Evolutionary conservation across 495 filamentous ascomycete species (phyloP).

Genomic region (Aspergillus kassunensis): DNA sequence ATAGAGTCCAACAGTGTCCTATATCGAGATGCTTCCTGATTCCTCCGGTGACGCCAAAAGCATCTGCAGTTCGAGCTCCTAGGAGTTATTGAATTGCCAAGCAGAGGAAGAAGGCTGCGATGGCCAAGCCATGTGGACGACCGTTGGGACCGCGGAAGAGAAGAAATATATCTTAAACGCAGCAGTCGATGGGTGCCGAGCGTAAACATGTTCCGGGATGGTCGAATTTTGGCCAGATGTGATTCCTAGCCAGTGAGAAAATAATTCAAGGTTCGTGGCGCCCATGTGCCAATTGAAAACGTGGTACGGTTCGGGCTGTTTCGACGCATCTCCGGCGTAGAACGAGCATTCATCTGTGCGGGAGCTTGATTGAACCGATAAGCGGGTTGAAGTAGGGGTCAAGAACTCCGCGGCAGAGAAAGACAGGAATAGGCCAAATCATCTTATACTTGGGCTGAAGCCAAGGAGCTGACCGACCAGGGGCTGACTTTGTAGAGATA

Average conservation of each 20-base stretch:
- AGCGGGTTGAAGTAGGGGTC: background rate
- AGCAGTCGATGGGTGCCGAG: background rate
- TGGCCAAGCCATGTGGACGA: background rate
- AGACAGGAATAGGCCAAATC: background rate
- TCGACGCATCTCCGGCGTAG: background rate
- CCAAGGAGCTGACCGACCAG: slow-evolving; percentile 1
- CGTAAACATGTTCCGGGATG: background rate
- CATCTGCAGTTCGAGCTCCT: background rate
- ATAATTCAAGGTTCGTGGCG: background rate
- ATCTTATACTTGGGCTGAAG: background rate
- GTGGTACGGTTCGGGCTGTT: background rate
- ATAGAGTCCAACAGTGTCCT: background rate
- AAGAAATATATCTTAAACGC: slow-evolving; percentile 6
- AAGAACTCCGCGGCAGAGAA: slow-evolving; percentile 7
- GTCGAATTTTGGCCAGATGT: background rate
- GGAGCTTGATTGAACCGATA: slow-evolving; percentile 13
- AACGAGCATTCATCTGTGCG: background rate
- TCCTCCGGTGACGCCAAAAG: background rate
- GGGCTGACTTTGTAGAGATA: slow-evolving; percentile 7
- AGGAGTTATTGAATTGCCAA: slow-evolving; percentile 12
- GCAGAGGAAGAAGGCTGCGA: background rate
- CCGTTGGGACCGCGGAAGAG: background rate
- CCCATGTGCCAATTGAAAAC: background rate
- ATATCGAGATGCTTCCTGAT: no score
- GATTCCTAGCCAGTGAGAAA: background rate